Conservation (phyloP, 148 eudicot species). For the Amaranthus cruentus region DNA sequence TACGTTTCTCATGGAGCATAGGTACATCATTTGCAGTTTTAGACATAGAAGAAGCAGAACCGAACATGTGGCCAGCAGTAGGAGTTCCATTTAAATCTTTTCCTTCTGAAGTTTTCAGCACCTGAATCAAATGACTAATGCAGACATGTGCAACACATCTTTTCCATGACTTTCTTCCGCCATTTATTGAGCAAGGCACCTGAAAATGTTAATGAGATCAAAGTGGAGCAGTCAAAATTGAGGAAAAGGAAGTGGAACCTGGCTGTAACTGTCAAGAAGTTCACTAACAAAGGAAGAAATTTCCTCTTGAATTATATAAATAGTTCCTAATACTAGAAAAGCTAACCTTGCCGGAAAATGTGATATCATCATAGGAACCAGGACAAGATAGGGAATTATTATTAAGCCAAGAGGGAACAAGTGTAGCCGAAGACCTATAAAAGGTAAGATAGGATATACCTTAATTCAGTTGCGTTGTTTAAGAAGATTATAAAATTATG, state of each 20-base stretch:
- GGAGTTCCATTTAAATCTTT: slow-evolving; percentile 24
- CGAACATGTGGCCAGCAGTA: slow-evolving; percentile 14
- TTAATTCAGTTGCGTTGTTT: slow-evolving; percentile 11
- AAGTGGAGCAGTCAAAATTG: neutral
- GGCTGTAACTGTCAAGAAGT: neutral
- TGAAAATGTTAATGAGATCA: slow-evolving; percentile 10
- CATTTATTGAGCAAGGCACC: slow-evolving; percentile 29
- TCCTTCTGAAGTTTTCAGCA: slow-evolving; percentile 40
- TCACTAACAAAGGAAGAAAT: neutral
- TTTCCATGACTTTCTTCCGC: slow-evolving; percentile 43
- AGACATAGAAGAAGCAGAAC: slow-evolving; percentile 22
- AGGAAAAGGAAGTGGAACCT: neutral
- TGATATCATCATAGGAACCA: slow-evolving; percentile 12
- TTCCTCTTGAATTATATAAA: neutral
- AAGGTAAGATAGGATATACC: slow-evolving; percentile 21
- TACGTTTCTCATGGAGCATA: slow-evolving; percentile 28
- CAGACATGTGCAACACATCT: slow-evolving; percentile 60
- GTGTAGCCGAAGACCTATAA: slow-evolving; percentile 31
- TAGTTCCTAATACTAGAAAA: neutral
- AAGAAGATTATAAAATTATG: neutral
- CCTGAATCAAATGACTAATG: slow-evolving; percentile 59
- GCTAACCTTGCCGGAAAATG: slow-evolving; percentile 34
- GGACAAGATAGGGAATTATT: slow-evolving; percentile 20
- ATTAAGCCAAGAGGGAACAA: slow-evolving; percentile 35
- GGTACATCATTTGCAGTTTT: slow-evolving; percentile 29